Base-by-base conservation (phyloP, 495 filamentous ascomycete species). In the Aspergillus coremiiformis region DNA sequence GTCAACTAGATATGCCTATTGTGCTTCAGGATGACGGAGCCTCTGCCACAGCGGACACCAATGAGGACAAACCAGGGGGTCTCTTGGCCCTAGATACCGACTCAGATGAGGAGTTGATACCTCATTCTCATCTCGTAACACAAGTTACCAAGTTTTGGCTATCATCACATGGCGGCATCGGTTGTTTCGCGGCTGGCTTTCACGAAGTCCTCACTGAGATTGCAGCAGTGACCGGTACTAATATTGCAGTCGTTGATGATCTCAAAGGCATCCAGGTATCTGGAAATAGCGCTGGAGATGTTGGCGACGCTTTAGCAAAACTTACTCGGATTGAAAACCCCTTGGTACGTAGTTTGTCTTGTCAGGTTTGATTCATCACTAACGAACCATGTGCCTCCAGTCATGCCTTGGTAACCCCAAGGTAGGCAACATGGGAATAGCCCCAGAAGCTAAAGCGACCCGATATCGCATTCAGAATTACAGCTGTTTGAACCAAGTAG, bases 301-400 rank as follows among this genome's bases (percentile, higher is more conserved):
- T 90, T 6, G 81, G 91, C 45, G 76, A 77, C 44, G 87, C 89
- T 14, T 70, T 92, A 15, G 72, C 78, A 19, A 79, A 75, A 39
- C 78, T 95, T 32, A 80, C 84, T 48, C 67, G 66, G 8, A 66
- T 92, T 5, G 87, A 94, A 52, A 77, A 70, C 35, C 73, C 60
- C 0, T 45, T 65, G 54, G 62, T 65, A 54, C 44, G 64, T 53
- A 11, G 2, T 15, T 35, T 14, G 10, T 27, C 15, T 15, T 15
- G 39, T 1, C 4, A 35, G 26, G 7, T 9, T n/a, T 9, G 4
- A 39, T 19, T 11, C 14, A 14, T 30, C 1, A 5, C 10, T 41
- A 24, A 26, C 17, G 39, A 48, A n/a, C 48, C 22, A 42, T 20
- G 3, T 19, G 5, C 11, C 11, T 41, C n/a, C 39, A 65, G 62